Percentiles rank a stretch among this genome's conserved stretches.
Evolutionary conservation across 2,329 filamentous ascomycete genomes (phyloP).

Genomic region (Delphinella strobiligena): DNA sequence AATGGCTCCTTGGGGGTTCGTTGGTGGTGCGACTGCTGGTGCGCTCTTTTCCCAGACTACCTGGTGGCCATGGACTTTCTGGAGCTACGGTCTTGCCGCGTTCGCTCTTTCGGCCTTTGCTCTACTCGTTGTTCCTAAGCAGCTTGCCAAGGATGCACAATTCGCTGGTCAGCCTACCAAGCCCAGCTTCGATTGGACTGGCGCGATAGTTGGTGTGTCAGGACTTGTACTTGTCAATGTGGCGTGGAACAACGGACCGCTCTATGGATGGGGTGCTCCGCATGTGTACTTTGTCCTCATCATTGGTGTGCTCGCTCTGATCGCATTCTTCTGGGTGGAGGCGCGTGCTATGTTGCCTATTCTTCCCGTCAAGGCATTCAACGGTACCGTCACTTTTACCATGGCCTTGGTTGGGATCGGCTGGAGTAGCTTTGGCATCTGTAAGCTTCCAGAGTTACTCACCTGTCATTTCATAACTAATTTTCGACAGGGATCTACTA

Average conservation of each 20-base stretch:
- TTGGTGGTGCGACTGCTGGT: conserved; percentile 22
- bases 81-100: conserved; percentile 29
- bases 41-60: conserved; percentile 21
- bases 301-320: conserved; percentile 42
- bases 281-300: conserved; percentile 48
- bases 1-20: conserved; percentile 23
- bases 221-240: conserved; percentile 53
- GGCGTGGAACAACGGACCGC: conserved; percentile 53
- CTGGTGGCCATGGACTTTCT: conserved; percentile 30
- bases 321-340: conserved; percentile 38
- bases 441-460: too few relatives aligned
- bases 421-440: conserved; percentile 54
- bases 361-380: conserved; percentile 18
- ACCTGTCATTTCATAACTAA: too few relatives aligned
- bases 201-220: conserved; percentile 38
- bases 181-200: conserved; percentile 29
- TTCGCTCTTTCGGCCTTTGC: conserved; percentile 25
- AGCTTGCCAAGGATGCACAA: conserved; percentile 10
- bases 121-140: conserved; percentile 28
- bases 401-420: conserved; percentile 51
- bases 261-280: conserved; percentile 45
- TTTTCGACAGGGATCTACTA: conserved; percentile 26
- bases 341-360: conserved; percentile 17
- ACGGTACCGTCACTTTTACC: conserved; percentile 18
- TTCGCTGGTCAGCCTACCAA: conserved; percentile 15